These are phyloP conservation scores for Alternaria dauci DNA, from an alignment of 2,329 filamentous ascomycete species.

Conservation along the genomic window DNA sequence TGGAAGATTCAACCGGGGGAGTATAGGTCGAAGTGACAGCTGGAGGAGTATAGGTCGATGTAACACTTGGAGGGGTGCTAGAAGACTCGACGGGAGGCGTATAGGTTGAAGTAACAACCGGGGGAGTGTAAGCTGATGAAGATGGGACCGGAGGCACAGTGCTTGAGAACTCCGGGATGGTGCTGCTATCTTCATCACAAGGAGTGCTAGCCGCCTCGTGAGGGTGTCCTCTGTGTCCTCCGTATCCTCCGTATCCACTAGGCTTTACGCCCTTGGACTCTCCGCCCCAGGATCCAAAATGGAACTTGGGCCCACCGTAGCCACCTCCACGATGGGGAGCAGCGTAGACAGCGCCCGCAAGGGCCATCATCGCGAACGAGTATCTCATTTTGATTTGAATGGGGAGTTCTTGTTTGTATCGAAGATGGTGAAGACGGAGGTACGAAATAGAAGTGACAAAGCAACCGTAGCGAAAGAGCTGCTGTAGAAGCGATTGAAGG, in stretches of 20 bases:
- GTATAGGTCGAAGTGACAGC: neutral
- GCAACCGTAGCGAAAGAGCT: conserved; percentile 53
- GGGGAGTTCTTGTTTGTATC: conserved; percentile 18
- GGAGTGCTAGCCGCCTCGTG: conserved; percentile 6
- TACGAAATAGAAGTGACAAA: conserved; percentile 41
- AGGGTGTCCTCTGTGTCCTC: neutral
- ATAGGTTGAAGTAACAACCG: neutral
- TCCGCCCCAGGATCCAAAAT: neutral
- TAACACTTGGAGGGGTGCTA: neutral
- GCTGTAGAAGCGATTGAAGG: conserved; percentile 21
- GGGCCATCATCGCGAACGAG: conserved; percentile 41
- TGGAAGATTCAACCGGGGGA: neutral
- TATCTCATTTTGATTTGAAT: conserved; percentile 41
- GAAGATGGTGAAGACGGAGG: conserved; percentile 27
- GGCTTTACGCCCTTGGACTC: neutral
- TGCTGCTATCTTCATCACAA: conserved; percentile 7
- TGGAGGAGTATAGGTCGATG: neutral
- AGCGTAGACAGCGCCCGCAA: conserved; percentile 42
- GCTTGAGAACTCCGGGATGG: neutral
- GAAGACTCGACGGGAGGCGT: neutral
- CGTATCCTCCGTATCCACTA: neutral
- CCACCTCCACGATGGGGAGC: conserved; percentile 18
- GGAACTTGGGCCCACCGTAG: neutral
- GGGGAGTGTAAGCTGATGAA: neutral
- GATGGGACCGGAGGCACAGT: neutral